Base-by-base conservation (phyloP, 2,329 filamentous ascomycete genomes). In the Xenoacremonium recifei region DNA sequence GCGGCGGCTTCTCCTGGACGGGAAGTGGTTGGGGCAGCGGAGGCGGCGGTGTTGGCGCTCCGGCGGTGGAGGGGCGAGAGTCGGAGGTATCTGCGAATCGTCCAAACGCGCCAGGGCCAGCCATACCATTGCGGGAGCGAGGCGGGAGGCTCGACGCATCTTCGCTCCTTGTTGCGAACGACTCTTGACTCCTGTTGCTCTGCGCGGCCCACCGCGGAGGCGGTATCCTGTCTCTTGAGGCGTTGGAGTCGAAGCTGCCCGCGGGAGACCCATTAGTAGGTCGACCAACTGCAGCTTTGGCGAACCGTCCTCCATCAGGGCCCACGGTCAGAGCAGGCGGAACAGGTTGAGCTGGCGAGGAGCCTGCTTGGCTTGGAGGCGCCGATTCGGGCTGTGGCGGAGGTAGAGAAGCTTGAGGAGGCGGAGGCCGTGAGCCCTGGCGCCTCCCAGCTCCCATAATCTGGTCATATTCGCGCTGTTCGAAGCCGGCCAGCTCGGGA, bases 401-500 rank as follows among this genome's bases (percentile, higher is more conserved):
- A 11, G 10, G 30, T 40, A 53, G 40, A 55, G 54, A 31, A 41
- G 51, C 11, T 9, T 34, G 32, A 19, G 65, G 56, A 11, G 62
- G 57, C 15, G 59, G 50, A 42, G 57, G 47, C 37, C 53, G 44
- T 19, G 54, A 30, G 32, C 41, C 16, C 10, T 66, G 63, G 31
- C 67, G 64, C 53, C 70, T 70, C 35, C 72, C 72, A 36, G 75
- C 71, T 32, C 85, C 87, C 23, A 86, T 71, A 34, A 97, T 79
- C 54, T 85, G 77, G 38, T 92, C 88, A 46, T 85, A 72, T 67
- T 96, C 90, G 46, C 77, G 80, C 38, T 80, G 76, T 54, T 92
- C 88, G 62, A 99, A 97, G 6, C 92, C 92, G 41, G 80, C 72
- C 38, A 99, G 74, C 44, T 87, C 79, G 3, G 93, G 93, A 21